These are phyloP conservation scores for Pleurotus cornucopiae DNA, from an alignment of 768 basidiomycete species.

Conservation along the genomic window DNA sequence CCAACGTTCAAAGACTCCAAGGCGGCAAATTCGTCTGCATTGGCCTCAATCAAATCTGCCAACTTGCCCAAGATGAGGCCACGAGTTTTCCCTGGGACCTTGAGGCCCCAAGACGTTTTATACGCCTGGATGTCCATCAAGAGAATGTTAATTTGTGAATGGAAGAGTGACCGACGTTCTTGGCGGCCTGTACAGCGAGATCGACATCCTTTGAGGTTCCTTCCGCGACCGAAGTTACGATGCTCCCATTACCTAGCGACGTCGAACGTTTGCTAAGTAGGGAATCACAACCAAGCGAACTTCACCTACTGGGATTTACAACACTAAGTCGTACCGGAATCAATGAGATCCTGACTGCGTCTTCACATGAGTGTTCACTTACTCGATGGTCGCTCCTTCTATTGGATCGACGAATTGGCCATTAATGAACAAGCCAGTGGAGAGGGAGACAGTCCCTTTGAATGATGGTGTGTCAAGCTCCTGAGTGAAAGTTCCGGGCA, in stretches of 20 bases:
- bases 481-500: conserved; percentile 38
- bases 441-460: conserved; percentile 55
- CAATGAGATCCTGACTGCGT: conserved; percentile 2
- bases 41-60: conserved; percentile 48
- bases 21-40: conserved; percentile 43
- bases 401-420: conserved; percentile 52
- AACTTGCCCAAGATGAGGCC: conserved; percentile 39
- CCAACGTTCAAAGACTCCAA: conserved; percentile 46
- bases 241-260: conserved; percentile 51
- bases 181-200: conserved; percentile 54
- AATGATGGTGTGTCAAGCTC: conserved; percentile 48
- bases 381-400: conserved; percentile 54
- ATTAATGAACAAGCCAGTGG: conserved; percentile 67
- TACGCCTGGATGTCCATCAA: conserved; percentile 18
- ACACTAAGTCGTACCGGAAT: conserved; percentile 24
- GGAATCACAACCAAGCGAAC: too few species aligned
- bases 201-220: conserved; percentile 63
- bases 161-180: conserved; percentile 27
- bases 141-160: background rate
- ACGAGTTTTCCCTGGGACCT: conserved; percentile 32
- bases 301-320: conserved; percentile 33
- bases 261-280: background rate
- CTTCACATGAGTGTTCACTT: conserved; percentile 15
- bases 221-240: conserved; percentile 46
- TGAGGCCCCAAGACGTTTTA: conserved; percentile 45